Percentiles rank a stretch among this genome's conserved stretches.
These are phyloP conservation scores for Fragilariopsis cylindrus DNA, from an alignment of 108 stramenopile genomes.

Conservation along the genomic window DNA sequence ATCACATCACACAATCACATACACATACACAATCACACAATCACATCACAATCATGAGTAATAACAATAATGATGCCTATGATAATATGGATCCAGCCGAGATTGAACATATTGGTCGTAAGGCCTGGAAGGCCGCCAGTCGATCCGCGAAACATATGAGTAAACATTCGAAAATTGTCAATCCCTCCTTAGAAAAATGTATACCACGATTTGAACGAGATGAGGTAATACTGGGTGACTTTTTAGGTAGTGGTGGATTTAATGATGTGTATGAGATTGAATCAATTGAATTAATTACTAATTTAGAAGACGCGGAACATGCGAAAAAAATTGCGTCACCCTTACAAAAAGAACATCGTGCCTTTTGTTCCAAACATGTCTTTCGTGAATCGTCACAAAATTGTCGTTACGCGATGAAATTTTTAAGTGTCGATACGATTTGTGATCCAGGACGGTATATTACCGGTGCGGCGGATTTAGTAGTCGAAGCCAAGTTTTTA, in stretches of 20 bases:
- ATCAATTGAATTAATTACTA: constrained; percentile 34
- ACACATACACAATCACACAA: no score
- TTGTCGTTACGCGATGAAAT: constrained; percentile 64
- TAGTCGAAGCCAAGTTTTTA: constrained; percentile 65
- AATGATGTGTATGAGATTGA: constrained; percentile 78
- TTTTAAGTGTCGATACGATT: constrained; percentile 59
- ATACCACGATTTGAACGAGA: constrained; percentile 61
- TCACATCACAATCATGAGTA: no score
- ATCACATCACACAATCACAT: no score
- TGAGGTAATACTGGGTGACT: constrained; percentile 64
- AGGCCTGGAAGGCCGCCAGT: constrained; percentile 60
- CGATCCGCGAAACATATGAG: constrained; percentile 63
- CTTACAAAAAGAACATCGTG: constrained; percentile 49
- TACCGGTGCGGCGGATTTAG: constrained; percentile 76
- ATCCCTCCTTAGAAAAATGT: constrained; percentile 57
- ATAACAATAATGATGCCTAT: not conserved
- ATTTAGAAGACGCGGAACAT: constrained; percentile 39
- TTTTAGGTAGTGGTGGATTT: constrained; percentile 76
- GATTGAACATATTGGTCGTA: constrained; percentile 35
- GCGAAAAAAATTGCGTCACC: constrained; percentile 53
- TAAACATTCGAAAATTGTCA: constrained; percentile 60
- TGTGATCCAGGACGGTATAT: constrained; percentile 56
- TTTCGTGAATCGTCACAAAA: constrained; percentile 51
- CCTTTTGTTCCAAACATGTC: constrained; percentile 47
- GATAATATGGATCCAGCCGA: constrained; percentile 36